These are phyloP conservation scores for Boletellus sp. DNA, from an alignment of 1,284 basidiomycete genomes.

Conservation along the genomic window DNA sequence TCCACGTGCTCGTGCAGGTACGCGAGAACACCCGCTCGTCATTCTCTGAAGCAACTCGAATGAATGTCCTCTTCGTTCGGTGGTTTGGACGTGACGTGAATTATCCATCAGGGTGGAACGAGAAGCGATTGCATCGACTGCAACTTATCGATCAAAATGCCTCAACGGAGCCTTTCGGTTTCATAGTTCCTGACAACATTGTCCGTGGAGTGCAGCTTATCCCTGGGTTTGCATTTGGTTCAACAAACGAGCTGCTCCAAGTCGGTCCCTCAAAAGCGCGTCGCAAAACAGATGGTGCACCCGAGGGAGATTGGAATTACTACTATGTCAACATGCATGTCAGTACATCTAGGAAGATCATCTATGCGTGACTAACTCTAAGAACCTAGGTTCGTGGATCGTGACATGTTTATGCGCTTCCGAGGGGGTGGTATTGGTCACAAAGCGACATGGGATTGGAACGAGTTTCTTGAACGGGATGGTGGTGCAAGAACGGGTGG, in stretches of 20 bases:
- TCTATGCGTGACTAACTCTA: not conserved
- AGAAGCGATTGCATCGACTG: conserved; percentile 6
- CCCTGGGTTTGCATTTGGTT: not conserved
- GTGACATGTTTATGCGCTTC: conserved; percentile 4
- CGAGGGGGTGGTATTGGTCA: not conserved
- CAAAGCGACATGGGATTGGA: not conserved
- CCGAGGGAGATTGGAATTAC: not conserved
- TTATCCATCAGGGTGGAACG: conserved; percentile 12
- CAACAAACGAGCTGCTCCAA: not conserved
- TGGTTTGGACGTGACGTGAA: conserved; percentile 17
- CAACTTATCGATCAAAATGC: conserved; percentile 1
- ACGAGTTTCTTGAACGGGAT: too few relatives aligned
- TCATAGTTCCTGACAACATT: not conserved
- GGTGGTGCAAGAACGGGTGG: too few relatives aligned
- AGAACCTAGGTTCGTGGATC: conserved; percentile 1
- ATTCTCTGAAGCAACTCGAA: not conserved
- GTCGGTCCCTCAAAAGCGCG: not conserved
- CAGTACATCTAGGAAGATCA: not conserved
- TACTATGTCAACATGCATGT: conserved; percentile 6
- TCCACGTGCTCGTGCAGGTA: conserved; percentile 2
- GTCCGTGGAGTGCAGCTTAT: not conserved
- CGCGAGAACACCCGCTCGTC: not conserved
- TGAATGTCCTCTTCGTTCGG: conserved; percentile 17
- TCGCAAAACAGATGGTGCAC: not conserved
- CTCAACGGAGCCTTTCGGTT: conserved; percentile 1